phyloP scores from a whole-genome alignment of 345 rosid genomes.

The Mangifera indica region DNA sequence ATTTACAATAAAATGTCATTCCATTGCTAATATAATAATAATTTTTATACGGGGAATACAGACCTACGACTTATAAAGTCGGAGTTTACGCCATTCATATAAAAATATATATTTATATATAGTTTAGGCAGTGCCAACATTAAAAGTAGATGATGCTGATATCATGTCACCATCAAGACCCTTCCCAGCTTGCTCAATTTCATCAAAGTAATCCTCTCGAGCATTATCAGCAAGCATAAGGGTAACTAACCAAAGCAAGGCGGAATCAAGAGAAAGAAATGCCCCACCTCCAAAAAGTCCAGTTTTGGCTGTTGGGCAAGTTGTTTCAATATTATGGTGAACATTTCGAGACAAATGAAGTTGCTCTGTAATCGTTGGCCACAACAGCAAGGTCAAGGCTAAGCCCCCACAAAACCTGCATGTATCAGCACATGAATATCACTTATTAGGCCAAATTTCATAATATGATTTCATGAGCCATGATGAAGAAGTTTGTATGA shows the following conservation, averaged over 20 bases:
- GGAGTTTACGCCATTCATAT: too few relatives aligned
- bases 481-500: neutral
- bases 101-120: neutral
- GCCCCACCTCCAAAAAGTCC: slow-evolving; percentile 87
- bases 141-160: slow-evolving; percentile 6
- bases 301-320: slow-evolving; percentile 84
- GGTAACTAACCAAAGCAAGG: slow-evolving; percentile 77
- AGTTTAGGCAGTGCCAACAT: slow-evolving; percentile 16
- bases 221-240: slow-evolving; percentile 79
- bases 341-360: slow-evolving; percentile 61
- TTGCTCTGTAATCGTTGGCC: slow-evolving; percentile 82
- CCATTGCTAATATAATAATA: too few relatives aligned
- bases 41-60: too few relatives aligned
- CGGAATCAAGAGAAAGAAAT: slow-evolving; percentile 69
- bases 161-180: slow-evolving; percentile 7
- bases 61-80: too few relatives aligned
- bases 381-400: slow-evolving; percentile 51
- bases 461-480: too few relatives aligned
- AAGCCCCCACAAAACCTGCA: slow-evolving; percentile 60
- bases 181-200: slow-evolving; percentile 29
- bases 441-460: neutral
- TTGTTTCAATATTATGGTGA: slow-evolving; percentile 42
- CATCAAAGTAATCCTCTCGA: slow-evolving; percentile 80
- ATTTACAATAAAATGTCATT: too few relatives aligned
- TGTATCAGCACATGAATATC: neutral